Base-by-base conservation (phyloP, 345 rosid genomes). In the Noccaea bulbosa region DNA sequence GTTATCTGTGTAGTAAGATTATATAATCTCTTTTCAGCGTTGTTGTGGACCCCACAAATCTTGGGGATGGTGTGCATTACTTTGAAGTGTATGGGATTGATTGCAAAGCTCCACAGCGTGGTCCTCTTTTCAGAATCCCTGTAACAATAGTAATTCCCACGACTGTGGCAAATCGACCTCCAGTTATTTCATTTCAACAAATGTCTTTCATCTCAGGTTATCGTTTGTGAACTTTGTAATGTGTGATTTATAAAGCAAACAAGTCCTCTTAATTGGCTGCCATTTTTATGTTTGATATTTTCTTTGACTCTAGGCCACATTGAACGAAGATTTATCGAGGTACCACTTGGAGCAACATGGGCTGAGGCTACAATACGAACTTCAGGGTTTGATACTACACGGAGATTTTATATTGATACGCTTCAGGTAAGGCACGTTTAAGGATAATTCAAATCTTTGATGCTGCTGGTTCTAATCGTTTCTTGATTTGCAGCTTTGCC, bases 71-170 rank as follows among this genome's bases (percentile, higher is more conserved):
- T 77, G 88, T 90, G 52, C 97, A 89, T 75, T 94, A 92, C 76
- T 88, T 78, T 80, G 98, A 92, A 88, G 87, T 92, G 47, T 83
- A 82, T 78, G 99, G 96, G 39, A 75, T 92, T 84, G 99, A 94
- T 79, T 91, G 93, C 85, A 89, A 85, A 85, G 89, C 93, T 15
- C 93, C 96, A 65, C 83, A 89, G 92, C 93, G 92, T 55, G 99
- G 99, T 56, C 87, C 93, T 57, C 76, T 94, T 80, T 92, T 94
- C 83, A 86, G 89, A 83, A 85, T 92, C 62, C 93, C 98, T 34
- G 78, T 90, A 46, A 92, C 99, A 14, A 81, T 92, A 77, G 83
- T 88, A 76, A 92, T 89, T 83, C 96, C 99, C 52, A 80, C 69
- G 76, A 76, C 79, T 54, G 79, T 91, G 69, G 63, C 53, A 70